Conservation (phyloP, 176 grass and related monocot species). For the Triticum dicoccoides region DNA sequence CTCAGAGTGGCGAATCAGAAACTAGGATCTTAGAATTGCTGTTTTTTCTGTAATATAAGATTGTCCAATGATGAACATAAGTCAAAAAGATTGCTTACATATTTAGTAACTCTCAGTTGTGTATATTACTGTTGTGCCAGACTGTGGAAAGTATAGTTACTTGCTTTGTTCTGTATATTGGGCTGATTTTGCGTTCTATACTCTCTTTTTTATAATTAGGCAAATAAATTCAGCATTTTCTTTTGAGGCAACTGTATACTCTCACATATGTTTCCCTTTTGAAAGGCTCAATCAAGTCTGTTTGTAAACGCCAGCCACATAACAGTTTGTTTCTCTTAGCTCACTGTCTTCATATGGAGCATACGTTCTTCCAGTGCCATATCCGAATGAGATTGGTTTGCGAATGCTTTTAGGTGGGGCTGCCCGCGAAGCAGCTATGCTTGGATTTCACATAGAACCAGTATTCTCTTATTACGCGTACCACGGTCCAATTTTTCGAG, state of each 20-base stretch:
- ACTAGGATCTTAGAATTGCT: not conserved
- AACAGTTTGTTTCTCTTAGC: conserved; percentile 55
- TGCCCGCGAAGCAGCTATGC: conserved; percentile 68
- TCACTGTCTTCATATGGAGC: conserved; percentile 92
- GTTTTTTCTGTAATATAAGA: not conserved
- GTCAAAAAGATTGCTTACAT: not conserved
- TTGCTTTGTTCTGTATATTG: not conserved
- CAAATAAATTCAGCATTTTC: too few species aligned
- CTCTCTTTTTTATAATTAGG: not conserved
- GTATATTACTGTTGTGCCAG: not conserved
- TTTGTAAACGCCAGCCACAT: conserved; percentile 9
- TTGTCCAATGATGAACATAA: not conserved
- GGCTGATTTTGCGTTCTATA: not conserved
- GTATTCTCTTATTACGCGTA: conserved; percentile 87
- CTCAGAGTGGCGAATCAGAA: not conserved
- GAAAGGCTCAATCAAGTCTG: not conserved
- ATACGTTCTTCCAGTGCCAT: conserved; percentile 86
- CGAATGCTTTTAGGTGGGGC: conserved; percentile 95
- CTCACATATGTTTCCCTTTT: not conserved
- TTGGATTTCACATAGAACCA: conserved; percentile 82
- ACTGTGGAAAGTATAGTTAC: not conserved
- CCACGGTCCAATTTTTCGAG: conserved; percentile 81
- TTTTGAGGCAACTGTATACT: not conserved
- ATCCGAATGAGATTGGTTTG: conserved; percentile 91
- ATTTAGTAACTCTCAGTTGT: not conserved